Base-by-base conservation (phyloP, 2,329 filamentous ascomycete genomes). In the Ciborinia camelliae region DNA sequence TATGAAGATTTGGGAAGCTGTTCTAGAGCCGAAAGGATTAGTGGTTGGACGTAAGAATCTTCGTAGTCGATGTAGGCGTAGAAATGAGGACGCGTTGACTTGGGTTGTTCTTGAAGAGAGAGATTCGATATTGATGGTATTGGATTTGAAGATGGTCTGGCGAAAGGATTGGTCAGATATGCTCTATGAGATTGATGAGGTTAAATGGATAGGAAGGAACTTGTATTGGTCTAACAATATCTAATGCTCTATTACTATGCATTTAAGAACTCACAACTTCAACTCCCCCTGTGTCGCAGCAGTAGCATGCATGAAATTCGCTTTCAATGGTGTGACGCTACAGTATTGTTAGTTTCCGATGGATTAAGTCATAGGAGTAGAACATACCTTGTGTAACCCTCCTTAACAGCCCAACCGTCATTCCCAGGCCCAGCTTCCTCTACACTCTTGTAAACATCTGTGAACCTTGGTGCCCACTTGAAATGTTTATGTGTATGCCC, bases 381-480 rank as follows among this genome's bases (percentile, higher is more conserved):
- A 37, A 78, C 81, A 72, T 79, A 91, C 90, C 91, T 95, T 15
- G 94, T 96, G 76, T 89, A 86, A 35, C 92, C 91, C 75, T 96
- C 88, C 75, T 90, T 90, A 30, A 99, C 91, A 43, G 89, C 89
- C 92, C 94, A 97, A 7, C 94, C 95, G 77, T 99, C 95, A 74
- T 92, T 96, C 4, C 92, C 92, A 4, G 91, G 90, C 39, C 82
- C 81, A 47, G 89, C 87, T 69, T 89, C 85, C 71, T 92, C 86
- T n/a, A 97, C 92, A 70, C 90, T 93, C 74, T 90, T 86, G 76
- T 92, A 92, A 2, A 98, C 92, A 76, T 96, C 93, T 41, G 85
- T 82, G 77, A 98, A 95, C 68, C 86, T 86, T 2, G 94, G 95
- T 55, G 90, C 87, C 95, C 95, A 98, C 78, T 94, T 96, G 81